A percentile compares a stretch with the other conserved stretches of the same genome.
phyloP scores from a whole-genome alignment of 2,329 filamentous ascomycete species.

The Parastagonospora nodorum region DNA sequence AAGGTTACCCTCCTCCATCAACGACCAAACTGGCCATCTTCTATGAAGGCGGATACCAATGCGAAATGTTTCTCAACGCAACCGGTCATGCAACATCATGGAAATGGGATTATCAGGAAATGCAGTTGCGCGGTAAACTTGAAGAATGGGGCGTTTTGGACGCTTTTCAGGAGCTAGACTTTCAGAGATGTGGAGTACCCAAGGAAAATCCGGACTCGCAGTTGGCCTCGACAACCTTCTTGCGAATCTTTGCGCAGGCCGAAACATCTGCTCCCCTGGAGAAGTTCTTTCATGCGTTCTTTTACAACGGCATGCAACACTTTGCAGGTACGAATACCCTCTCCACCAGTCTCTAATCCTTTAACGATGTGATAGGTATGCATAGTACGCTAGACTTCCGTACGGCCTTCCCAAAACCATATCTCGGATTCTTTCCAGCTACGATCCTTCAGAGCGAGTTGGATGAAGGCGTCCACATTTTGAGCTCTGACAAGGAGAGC shows the following conservation, averaged over 20 bases:
- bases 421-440: too few relatives aligned
- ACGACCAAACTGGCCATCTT: slow-evolving; percentile 50
- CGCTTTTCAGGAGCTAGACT: neutral
- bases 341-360: neutral
- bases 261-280: neutral
- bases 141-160: neutral
- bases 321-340: neutral
- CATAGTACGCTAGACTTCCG: too few relatives aligned
- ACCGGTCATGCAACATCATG: slow-evolving; percentile 52
- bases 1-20: slow-evolving; percentile 40
- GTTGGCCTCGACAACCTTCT: neutral
- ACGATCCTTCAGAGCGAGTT: too few relatives aligned
- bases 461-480: slow-evolving; percentile 5
- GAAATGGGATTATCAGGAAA: slow-evolving; percentile 44
- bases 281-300: neutral
- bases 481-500: neutral
- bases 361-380: too few relatives aligned
- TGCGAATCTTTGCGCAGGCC: neutral
- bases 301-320: neutral
- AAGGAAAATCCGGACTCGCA: neutral
- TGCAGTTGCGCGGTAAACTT: neutral
- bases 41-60: slow-evolving; percentile 46
- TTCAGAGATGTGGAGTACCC: neutral
- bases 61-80: slow-evolving; percentile 43
- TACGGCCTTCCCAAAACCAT: too few relatives aligned